Percentiles rank a stretch among this genome's conserved stretches.
Evolutionary conservation across 2,329 filamentous ascomycete species (phyloP).

Genomic region (Phyllosticta citrichinensis): DNA sequence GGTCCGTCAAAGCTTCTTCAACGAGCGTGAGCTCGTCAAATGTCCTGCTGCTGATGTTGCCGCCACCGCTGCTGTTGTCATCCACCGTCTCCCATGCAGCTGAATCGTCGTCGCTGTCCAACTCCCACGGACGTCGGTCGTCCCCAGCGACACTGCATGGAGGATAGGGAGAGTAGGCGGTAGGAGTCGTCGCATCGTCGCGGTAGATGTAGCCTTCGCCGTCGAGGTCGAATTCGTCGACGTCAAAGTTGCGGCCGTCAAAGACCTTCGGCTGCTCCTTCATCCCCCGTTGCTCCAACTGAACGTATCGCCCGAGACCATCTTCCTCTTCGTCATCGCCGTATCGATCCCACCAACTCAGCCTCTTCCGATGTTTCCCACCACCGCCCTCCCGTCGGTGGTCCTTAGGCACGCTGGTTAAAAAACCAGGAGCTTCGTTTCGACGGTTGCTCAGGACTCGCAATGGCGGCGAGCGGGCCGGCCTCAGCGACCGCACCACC

Average conservation of each 20-base stretch:
- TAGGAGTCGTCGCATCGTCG: not conserved
- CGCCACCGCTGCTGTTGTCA: not conserved
- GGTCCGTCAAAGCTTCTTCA: not conserved
- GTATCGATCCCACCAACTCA: slow-evolving; percentile 9
- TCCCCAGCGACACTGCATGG: not conserved
- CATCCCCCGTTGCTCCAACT: not conserved
- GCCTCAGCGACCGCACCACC: slow-evolving; percentile 35
- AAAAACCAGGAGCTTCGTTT: slow-evolving; percentile 71
- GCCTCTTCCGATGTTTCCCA: slow-evolving; percentile 4
- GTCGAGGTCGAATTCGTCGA: not conserved
- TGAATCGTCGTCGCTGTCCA: not conserved
- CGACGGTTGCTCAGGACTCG: slow-evolving; percentile 36
- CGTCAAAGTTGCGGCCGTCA: slow-evolving; percentile 1
- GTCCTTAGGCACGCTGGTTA: slow-evolving; percentile 40
- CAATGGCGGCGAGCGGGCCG: slow-evolving; percentile 26
- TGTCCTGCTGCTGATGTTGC: not conserved
- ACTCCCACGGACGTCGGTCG: not conserved
- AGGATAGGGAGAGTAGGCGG: not conserved
- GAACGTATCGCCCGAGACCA: not conserved
- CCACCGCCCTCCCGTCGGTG: slow-evolving; percentile 4
- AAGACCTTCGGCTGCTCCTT: slow-evolving; percentile 1
- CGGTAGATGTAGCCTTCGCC: not conserved
- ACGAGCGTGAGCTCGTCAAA: not conserved
- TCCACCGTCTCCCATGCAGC: slow-evolving; percentile 4
- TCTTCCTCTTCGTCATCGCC: not conserved